Evolutionary conservation across 2,329 filamentous ascomycete species (phyloP).

Genomic region (Pseudonectria buxi): DNA sequence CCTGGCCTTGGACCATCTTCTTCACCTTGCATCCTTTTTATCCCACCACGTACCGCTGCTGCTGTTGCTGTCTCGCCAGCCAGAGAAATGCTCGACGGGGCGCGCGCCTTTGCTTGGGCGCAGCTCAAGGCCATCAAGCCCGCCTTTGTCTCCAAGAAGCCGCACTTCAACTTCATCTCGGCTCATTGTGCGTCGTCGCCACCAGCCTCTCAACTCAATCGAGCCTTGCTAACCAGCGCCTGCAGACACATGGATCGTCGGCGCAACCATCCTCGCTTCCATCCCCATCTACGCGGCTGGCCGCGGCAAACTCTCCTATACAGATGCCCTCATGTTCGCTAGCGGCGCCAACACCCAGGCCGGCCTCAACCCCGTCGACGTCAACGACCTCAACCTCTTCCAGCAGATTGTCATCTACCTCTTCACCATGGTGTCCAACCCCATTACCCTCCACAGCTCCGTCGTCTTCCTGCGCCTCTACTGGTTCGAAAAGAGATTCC

Average conservation of each 20-base stretch:
- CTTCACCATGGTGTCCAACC: slow-evolving; percentile 67
- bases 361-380: slow-evolving; percentile 74
- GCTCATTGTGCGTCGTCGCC: slow-evolving; percentile 58
- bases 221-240: not conserved
- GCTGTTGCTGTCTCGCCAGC: slow-evolving; percentile 3
- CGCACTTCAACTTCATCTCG: slow-evolving; percentile 75
- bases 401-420: slow-evolving; percentile 70
- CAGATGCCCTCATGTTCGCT: slow-evolving; percentile 86
- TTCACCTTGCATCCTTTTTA: too few species aligned
- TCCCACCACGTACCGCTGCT: not conserved
- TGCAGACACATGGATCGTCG: slow-evolving; percentile 73
- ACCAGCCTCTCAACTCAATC: not conserved
- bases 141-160: slow-evolving; percentile 52
- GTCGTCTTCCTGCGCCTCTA: slow-evolving; percentile 91
- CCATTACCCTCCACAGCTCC: slow-evolving; percentile 75
- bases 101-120: slow-evolving; percentile 29
- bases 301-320: slow-evolving; percentile 60
- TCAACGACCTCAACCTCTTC: slow-evolving; percentile 62
- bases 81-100: slow-evolving; percentile 27
- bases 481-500: slow-evolving; percentile 97
- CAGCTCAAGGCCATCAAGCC: slow-evolving; percentile 47
- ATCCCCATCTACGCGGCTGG: slow-evolving; percentile 63
- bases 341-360: slow-evolving; percentile 84
- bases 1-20: too few species aligned
- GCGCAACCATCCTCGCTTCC: slow-evolving; percentile 65